A percentile compares a stretch with the other conserved stretches of the same genome.
Evolutionary conservation across 1,284 basidiomycete genomes (phyloP).

Genomic region (Trichosporon asahii): DNA sequence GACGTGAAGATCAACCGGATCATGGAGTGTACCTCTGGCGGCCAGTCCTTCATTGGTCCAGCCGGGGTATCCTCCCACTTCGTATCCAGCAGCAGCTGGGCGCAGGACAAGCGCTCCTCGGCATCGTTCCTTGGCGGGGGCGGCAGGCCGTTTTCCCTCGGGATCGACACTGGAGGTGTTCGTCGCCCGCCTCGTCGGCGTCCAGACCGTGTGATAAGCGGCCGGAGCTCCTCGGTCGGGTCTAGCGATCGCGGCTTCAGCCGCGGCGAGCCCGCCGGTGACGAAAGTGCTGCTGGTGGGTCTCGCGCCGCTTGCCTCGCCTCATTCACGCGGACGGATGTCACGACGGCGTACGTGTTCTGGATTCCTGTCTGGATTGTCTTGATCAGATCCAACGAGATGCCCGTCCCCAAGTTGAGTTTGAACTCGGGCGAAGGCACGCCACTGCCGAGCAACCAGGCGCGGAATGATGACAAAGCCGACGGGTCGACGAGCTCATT

Average conservation of each 20-base stretch:
- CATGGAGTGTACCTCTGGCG: constrained; percentile 11
- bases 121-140: not conserved
- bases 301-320: not conserved
- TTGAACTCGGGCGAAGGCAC: not conserved
- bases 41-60: constrained; percentile 31
- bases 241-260: not conserved
- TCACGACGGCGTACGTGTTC: not conserved
- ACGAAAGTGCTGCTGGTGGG: not conserved
- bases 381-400: constrained; percentile 15
- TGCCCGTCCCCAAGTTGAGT: not conserved
- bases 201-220: not conserved
- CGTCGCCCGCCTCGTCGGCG: not conserved
- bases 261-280: not conserved
- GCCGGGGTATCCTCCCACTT: constrained; percentile 40
- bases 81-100: constrained; percentile 27
- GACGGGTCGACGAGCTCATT: constrained; percentile 12
- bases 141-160: not conserved
- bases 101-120: constrained; percentile 17
- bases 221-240: not conserved
- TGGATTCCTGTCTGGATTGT: not conserved
- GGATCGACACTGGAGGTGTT: not conserved
- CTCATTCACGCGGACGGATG: not conserved
- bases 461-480: constrained; percentile 25
- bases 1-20: constrained; percentile 8
- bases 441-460: constrained; percentile 32